These are phyloP conservation scores for Terana coerulea DNA, from an alignment of 768 basidiomycete genomes.

Conservation along the genomic window DNA sequence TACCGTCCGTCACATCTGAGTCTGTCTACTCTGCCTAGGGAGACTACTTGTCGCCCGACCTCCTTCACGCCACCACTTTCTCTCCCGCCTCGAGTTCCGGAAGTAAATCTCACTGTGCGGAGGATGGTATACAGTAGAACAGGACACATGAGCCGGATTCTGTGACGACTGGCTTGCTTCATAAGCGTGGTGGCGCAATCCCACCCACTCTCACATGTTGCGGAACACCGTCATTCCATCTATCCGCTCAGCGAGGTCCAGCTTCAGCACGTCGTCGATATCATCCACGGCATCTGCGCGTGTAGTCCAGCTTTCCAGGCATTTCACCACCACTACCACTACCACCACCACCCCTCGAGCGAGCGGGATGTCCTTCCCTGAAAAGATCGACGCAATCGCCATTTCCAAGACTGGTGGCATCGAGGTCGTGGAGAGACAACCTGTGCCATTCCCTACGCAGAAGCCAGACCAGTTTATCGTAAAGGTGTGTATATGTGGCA, in stretches of 20 bases:
- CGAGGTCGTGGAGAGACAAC: conserved; percentile 70
- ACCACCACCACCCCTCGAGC: not conserved
- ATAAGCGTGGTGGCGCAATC: too few species aligned
- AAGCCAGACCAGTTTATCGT: conserved; percentile 57
- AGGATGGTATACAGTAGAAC: too few species aligned
- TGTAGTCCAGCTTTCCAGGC: conserved; percentile 25
- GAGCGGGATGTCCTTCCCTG: conserved; percentile 47
- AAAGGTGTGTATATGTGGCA: conserved; percentile 27
- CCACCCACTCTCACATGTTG: not conserved
- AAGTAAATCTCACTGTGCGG: too few species aligned
- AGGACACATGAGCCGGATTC: too few species aligned
- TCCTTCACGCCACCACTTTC: too few species aligned
- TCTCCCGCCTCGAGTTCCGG: too few species aligned
- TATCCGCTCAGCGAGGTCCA: not conserved
- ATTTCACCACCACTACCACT: conserved; percentile 26
- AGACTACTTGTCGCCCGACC: too few species aligned
- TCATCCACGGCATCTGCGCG: conserved; percentile 11
- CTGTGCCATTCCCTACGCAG: conserved; percentile 61
- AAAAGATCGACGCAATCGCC: conserved; percentile 65
- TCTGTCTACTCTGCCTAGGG: too few species aligned
- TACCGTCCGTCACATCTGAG: too few species aligned
- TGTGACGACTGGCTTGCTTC: too few species aligned
- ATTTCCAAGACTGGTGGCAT: conserved; percentile 71
- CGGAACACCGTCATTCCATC: conserved; percentile 3
- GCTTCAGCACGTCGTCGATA: not conserved